phyloP scores from a whole-genome alignment of 106 monocot species.

The Cymbidium sinense region DNA sequence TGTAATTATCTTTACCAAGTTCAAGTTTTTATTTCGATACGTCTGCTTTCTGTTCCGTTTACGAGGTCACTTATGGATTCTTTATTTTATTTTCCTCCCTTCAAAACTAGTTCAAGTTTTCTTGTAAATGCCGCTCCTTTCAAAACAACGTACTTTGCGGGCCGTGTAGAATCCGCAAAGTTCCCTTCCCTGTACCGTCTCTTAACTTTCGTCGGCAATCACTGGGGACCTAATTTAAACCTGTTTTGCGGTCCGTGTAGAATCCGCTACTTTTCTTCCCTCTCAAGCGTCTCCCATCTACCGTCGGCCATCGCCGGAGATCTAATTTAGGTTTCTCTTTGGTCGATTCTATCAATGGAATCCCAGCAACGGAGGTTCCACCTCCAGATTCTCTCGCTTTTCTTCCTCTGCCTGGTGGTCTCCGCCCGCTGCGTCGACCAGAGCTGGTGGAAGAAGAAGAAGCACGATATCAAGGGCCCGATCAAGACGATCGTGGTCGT shows the following conservation, averaged over 20 bases:
- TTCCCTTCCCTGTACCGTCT: not conserved
- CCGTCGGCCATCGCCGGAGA: not conserved
- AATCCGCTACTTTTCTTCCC: not conserved
- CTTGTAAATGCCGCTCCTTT: too few species aligned
- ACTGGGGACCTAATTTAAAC: not conserved
- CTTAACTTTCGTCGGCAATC: not conserved
- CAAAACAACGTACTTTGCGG: not conserved
- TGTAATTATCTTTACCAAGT: too few species aligned
- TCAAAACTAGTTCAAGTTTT: too few species aligned
- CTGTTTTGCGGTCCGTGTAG: not conserved
- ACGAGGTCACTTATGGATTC: too few species aligned
- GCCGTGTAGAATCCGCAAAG: not conserved
- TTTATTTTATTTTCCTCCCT: too few species aligned
- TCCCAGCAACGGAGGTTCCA: not conserved
- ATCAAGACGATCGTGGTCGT: conserved; percentile 81
- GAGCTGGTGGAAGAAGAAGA: conserved; percentile 18
- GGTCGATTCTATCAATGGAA: not conserved
- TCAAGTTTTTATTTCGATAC: too few species aligned
- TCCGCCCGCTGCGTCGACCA: conserved; percentile 29
- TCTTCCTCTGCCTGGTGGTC: conserved; percentile 23
- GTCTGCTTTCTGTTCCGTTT: too few species aligned
- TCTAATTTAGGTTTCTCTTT: not conserved
- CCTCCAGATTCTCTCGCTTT: conserved; percentile 11
- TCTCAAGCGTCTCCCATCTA: not conserved
- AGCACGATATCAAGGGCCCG: conserved; percentile 64